phyloP scores from a whole-genome alignment of 139 green algal genomes.

The Closterium sp. region DNA sequence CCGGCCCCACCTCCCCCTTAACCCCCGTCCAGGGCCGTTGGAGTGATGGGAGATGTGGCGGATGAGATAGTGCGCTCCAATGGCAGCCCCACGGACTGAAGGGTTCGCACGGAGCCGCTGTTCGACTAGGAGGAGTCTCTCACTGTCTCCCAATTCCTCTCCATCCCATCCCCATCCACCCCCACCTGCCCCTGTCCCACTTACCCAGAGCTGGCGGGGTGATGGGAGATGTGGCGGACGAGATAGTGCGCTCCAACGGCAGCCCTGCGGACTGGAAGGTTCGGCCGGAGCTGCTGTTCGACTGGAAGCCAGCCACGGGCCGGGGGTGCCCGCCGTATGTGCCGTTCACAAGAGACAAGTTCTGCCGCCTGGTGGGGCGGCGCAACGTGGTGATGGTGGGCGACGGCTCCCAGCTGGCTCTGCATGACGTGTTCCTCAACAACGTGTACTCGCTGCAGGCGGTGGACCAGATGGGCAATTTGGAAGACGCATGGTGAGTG shows the following conservation, averaged over 20 bases:
- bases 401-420: slow-evolving; percentile 9
- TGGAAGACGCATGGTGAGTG: background rate
- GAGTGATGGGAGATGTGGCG: too few relatives aligned
- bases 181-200: background rate
- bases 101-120: too few relatives aligned
- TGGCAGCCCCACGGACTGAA: too few relatives aligned
- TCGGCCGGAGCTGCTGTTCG: background rate
- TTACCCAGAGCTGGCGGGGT: background rate
- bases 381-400: slow-evolving; percentile 29
- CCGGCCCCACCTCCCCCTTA: too few relatives aligned
- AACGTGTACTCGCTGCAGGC: slow-evolving; percentile 2
- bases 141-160: too few relatives aligned
- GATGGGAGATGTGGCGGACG: background rate
- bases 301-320: background rate
- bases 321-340: background rate
- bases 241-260: background rate
- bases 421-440: slow-evolving; percentile 18
- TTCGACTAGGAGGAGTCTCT: too few relatives aligned
- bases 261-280: background rate
- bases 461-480: background rate
- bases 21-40: too few relatives aligned
- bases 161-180: too few relatives aligned
- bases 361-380: slow-evolving; percentile 2
- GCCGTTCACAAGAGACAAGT: background rate
- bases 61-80: too few relatives aligned